These are phyloP conservation scores for Mycosphaerelloides madeirae DNA, from an alignment of 2,329 filamentous ascomycete species.

Conservation along the genomic window DNA sequence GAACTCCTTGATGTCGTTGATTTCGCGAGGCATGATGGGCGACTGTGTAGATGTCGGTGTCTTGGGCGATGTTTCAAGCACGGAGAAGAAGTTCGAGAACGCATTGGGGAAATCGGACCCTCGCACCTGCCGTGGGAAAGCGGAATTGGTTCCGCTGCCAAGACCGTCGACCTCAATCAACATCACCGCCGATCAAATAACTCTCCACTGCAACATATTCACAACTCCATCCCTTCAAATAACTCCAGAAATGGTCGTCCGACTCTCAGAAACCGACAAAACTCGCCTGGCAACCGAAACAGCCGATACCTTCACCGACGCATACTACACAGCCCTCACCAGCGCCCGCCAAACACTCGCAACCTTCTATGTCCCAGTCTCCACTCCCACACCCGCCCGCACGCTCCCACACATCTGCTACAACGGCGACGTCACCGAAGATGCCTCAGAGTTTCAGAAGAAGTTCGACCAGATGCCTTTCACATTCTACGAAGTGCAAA, in stretches of 20 bases:
- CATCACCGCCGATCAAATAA: not conserved
- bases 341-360: constrained; percentile 53
- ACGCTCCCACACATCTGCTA: constrained; percentile 64
- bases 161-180: not conserved
- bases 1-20: constrained; percentile 99
- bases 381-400: constrained; percentile 43
- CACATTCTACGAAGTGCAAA: constrained; percentile 67
- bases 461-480: constrained; percentile 59
- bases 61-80: constrained; percentile 10
- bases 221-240: not conserved
- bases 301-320: constrained; percentile 65
- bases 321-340: constrained; percentile 72
- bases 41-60: constrained; percentile 12
- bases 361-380: constrained; percentile 65
- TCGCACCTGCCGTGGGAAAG: constrained; percentile 3
- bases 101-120: not conserved
- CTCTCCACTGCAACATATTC: not conserved
- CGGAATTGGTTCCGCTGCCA: not conserved
- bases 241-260: constrained; percentile 17
- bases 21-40: constrained; percentile 92
- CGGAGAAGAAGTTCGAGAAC: constrained; percentile 1
- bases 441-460: constrained; percentile 61
- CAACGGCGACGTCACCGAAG: constrained; percentile 66
- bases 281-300: constrained; percentile 45
- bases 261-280: constrained; percentile 29